phyloP scores from a whole-genome alignment of 2,329 filamentous ascomycete species.

The Endothia cerciana region DNA sequence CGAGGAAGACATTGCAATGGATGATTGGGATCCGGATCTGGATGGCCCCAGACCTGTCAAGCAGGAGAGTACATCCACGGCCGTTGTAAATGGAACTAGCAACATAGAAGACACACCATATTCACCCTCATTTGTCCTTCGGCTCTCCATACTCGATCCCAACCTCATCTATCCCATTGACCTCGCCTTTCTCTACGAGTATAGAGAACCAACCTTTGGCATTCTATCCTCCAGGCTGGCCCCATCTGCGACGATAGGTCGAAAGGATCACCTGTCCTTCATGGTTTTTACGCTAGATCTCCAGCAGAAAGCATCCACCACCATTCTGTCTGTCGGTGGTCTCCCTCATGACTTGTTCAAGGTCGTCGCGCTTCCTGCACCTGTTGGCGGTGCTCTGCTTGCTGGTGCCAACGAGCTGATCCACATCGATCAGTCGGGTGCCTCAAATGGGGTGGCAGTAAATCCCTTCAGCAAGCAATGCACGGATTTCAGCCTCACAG shows the following conservation, averaged over 20 bases:
- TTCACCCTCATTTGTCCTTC: constrained; percentile 88
- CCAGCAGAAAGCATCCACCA: constrained; percentile 90
- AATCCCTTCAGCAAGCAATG: constrained; percentile 85
- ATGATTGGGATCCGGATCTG: constrained; percentile 84
- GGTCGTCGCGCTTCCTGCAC: constrained; percentile 80
- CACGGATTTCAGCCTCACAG: constrained; percentile 81
- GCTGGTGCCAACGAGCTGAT: constrained; percentile 89
- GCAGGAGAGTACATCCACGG: constrained; percentile 41
- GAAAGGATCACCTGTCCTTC: constrained; percentile 85
- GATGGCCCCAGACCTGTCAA: constrained; percentile 68
- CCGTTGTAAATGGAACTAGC: constrained; percentile 49
- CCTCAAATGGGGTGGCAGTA: constrained; percentile 87
- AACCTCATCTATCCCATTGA: constrained; percentile 86
- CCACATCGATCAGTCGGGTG: constrained; percentile 94
- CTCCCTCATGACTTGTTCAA: constrained; percentile 86
- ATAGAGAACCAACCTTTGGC: constrained; percentile 95
- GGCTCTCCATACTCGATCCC: constrained; percentile 86
- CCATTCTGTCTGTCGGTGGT: constrained; percentile 81
- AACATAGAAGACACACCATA: constrained; percentile 72
- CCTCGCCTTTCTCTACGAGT: constrained; percentile 92
- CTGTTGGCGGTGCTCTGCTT: constrained; percentile 86
- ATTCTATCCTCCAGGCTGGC: constrained; percentile 80
- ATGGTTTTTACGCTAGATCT: constrained; percentile 95
- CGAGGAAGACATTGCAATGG: constrained; percentile 82
- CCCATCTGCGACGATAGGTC: constrained; percentile 76